Conservation (phyloP, 805 yeast genomes). For the Saccharomycopsis amapae region DNA sequence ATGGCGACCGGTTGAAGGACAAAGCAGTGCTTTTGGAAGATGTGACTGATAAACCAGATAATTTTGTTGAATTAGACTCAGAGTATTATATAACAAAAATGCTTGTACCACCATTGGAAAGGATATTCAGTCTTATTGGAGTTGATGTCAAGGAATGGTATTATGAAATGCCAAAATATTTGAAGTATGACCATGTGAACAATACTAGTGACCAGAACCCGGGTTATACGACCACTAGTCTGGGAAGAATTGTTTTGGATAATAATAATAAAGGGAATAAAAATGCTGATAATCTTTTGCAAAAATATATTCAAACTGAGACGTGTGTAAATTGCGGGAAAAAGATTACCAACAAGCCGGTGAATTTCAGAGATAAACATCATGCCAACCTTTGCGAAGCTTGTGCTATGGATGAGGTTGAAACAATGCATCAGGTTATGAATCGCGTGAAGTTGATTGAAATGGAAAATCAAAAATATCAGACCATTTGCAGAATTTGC, state of each 20-base stretch:
- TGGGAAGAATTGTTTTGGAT: background rate
- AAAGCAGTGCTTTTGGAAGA: slow-evolving; percentile 76
- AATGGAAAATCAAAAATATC: slow-evolving; percentile 20
- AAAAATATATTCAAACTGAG: slow-evolving; percentile 20
- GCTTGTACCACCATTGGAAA: slow-evolving; percentile 81
- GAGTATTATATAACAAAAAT: slow-evolving; percentile 83
- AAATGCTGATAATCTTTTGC: slow-evolving; percentile 11
- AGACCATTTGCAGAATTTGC: slow-evolving; percentile 27
- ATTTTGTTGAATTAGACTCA: slow-evolving; percentile 47
- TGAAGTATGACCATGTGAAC: background rate
- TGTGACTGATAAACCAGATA: slow-evolving; percentile 36
- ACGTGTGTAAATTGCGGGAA: slow-evolving; percentile 21
- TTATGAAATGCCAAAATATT: slow-evolving; percentile 48
- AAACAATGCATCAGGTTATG: slow-evolving; percentile 18
- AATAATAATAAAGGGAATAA: background rate
- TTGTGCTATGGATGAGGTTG: slow-evolving; percentile 13
- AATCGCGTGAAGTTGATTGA: slow-evolving; percentile 20
- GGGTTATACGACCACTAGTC: background rate
- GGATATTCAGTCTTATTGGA: slow-evolving; percentile 77
- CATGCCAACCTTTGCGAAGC: slow-evolving; percentile 16
- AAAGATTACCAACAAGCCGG: background rate
- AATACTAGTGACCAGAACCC: background rate
- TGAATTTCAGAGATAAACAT: background rate
- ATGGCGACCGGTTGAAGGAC: slow-evolving; percentile 53
- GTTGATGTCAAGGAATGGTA: slow-evolving; percentile 78